Evolutionary conservation across 345 rosid species (phyloP).

Genomic region (Clausena lansium): DNA sequence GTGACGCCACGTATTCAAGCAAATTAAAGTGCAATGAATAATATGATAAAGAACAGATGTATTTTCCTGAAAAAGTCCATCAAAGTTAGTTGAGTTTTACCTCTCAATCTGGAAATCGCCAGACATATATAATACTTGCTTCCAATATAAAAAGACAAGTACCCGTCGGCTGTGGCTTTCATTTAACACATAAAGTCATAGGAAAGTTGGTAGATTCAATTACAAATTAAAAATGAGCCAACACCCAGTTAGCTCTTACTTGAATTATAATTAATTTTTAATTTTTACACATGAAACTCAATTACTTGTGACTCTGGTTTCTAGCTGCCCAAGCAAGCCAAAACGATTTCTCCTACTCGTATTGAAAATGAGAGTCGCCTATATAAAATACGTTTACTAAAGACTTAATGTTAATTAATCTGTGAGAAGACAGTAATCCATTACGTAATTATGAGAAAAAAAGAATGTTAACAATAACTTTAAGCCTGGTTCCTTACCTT

Average conservation of each 20-base stretch:
- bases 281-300: neutral
- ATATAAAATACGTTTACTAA: neutral
- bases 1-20: neutral
- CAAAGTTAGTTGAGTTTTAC: slow-evolving; percentile 18
- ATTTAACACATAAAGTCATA: neutral
- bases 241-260: neutral
- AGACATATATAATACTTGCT: neutral
- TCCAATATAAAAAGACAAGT: slow-evolving; percentile 10
- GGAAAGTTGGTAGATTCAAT: slow-evolving; percentile 11
- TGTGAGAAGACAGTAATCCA: neutral
- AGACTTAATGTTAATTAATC: neutral
- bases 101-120: neutral
- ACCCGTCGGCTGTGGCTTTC: slow-evolving; percentile 7
- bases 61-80: neutral
- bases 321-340: neutral
- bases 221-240: neutral
- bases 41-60: neutral
- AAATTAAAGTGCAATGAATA: neutral
- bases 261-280: too few species aligned
- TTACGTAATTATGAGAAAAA: neutral
- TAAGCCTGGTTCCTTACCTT: too few species aligned
- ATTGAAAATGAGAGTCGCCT: neutral
- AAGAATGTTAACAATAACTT: neutral
- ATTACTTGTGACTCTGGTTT: neutral
- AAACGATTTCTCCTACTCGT: neutral